Percentiles rank a stretch among this genome's conserved stretches.
Conservation (phyloP, 1,284 basidiomycete genomes). For the Boletus semigastroideus region DNA sequence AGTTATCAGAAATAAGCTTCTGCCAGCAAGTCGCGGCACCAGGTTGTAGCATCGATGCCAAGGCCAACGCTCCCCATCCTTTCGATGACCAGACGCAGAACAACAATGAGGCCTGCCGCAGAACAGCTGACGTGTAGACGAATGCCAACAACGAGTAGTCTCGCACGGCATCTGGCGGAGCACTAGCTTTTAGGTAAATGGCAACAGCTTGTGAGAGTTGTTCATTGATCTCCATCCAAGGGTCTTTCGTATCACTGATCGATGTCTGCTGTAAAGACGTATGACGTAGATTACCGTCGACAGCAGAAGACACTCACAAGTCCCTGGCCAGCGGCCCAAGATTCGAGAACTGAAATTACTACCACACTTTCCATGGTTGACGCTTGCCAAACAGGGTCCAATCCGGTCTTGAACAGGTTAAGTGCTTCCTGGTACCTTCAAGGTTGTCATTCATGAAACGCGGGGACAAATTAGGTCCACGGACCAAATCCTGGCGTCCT, state of each 20-base stretch:
- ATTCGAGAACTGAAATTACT: constrained; percentile 74
- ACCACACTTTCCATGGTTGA: constrained; percentile 82
- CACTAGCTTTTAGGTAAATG: constrained; percentile 59
- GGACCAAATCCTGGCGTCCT: constrained; percentile 80
- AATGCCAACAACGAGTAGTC: constrained; percentile 62
- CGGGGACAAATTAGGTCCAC: constrained; percentile 22
- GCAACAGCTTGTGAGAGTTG: constrained; percentile 63
- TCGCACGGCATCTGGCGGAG: constrained; percentile 54
- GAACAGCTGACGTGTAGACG: constrained; percentile 62
- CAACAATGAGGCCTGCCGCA: constrained; percentile 68
- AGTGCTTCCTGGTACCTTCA: constrained; percentile 84
- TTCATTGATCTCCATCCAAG: constrained; percentile 69
- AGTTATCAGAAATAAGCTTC: constrained; percentile 42
- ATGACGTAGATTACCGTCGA: constrained; percentile 17
- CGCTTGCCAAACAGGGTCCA: constrained; percentile 86
- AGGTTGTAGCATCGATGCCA: constrained; percentile 71
- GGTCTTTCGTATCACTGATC: constrained; percentile 49
- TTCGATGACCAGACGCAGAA: constrained; percentile 83
- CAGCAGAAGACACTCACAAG: constrained; percentile 45
- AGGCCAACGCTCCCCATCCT: constrained; percentile 82
- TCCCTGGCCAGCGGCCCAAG: constrained; percentile 76
- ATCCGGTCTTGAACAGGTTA: constrained; percentile 64
- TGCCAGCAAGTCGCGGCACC: constrained; percentile 57
- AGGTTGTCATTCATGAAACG: constrained; percentile 25
- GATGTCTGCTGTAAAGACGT: constrained; percentile 47